phyloP scores from a whole-genome alignment of 2,329 filamentous ascomycete genomes.

The Trichoderma atroviride region DNA sequence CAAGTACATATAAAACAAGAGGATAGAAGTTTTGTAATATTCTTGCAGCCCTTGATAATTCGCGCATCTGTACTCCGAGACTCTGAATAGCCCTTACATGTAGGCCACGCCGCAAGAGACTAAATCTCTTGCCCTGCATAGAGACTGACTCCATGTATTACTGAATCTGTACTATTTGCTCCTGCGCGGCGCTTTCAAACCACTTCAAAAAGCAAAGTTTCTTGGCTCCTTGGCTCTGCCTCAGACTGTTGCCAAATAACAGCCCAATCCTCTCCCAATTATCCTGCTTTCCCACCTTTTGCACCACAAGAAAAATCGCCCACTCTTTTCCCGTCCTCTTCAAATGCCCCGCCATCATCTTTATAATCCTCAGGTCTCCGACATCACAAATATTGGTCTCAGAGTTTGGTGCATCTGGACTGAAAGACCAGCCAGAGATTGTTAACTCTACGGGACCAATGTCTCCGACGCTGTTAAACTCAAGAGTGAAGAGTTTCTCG shows the following conservation, averaged over 20 bases:
- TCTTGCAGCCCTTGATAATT: neutral
- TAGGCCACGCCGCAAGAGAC: neutral
- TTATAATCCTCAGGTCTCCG: conserved; percentile 15
- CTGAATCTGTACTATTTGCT: neutral
- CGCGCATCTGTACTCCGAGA: neutral
- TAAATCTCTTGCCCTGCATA: neutral
- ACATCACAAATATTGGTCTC: neutral
- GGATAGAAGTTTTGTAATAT: neutral
- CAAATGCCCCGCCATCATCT: conserved; percentile 10
- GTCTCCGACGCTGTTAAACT: neutral
- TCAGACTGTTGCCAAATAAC: neutral
- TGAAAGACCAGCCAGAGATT: neutral
- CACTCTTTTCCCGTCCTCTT: neutral
- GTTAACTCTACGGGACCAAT: neutral
- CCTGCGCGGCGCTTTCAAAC: neutral
- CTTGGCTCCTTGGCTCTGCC: neutral
- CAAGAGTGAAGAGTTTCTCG: neutral
- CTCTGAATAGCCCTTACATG: neutral
- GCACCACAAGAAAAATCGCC: neutral
- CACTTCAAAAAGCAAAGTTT: neutral
- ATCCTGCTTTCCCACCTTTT: neutral
- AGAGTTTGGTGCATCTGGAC: neutral
- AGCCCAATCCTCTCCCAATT: neutral
- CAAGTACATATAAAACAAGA: neutral
- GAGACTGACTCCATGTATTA: neutral